Percentiles rank a stretch among this genome's conserved stretches.
Conservation (phyloP, 106 monocot species). For the Acanthochlamys bracteata region DNA sequence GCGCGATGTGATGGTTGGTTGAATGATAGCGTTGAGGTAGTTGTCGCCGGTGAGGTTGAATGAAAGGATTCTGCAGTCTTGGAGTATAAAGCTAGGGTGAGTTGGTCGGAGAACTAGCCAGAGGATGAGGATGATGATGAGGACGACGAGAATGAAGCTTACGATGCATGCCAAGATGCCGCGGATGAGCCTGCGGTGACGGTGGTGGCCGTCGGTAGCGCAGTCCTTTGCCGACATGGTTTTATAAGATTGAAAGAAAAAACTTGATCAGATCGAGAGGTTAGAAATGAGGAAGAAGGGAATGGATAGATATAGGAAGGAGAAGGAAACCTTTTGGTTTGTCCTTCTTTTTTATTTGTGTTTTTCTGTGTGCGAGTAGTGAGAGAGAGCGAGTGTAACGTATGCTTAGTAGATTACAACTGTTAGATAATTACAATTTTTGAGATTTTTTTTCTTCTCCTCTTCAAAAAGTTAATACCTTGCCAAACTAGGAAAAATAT, state of each 20-base stretch:
- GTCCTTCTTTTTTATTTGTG: too few species aligned
- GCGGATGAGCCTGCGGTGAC: slow-evolving; percentile 15
- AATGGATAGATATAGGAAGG: not conserved
- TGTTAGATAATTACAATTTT: too few species aligned
- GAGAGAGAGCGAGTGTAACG: too few species aligned
- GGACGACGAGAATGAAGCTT: slow-evolving; percentile 15
- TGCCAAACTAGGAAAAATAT: too few species aligned
- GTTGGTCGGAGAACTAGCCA: slow-evolving; percentile 43
- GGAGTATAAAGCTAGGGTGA: slow-evolving; percentile 29
- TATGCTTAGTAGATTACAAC: too few species aligned
- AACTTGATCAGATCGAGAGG: too few species aligned
- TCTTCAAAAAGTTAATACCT: too few species aligned
- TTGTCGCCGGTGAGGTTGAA: slow-evolving; percentile 12
- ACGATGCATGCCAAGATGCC: slow-evolving; percentile 9
- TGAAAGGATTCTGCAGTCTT: slow-evolving; percentile 12
- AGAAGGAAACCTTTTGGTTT: too few species aligned
- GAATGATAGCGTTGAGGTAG: slow-evolving; percentile 24
- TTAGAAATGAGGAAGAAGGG: not conserved
- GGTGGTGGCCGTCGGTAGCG: slow-evolving; percentile 7
- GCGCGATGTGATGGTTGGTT: slow-evolving; percentile 42
- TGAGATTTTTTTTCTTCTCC: too few species aligned
- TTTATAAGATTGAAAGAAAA: not conserved
- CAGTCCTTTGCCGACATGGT: slow-evolving; percentile 12
- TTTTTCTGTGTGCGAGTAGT: too few species aligned
- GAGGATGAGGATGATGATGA: slow-evolving; percentile 26